Evolutionary conservation across 768 basidiomycete genomes (phyloP).

Genomic region (Russula olivacea): DNA sequence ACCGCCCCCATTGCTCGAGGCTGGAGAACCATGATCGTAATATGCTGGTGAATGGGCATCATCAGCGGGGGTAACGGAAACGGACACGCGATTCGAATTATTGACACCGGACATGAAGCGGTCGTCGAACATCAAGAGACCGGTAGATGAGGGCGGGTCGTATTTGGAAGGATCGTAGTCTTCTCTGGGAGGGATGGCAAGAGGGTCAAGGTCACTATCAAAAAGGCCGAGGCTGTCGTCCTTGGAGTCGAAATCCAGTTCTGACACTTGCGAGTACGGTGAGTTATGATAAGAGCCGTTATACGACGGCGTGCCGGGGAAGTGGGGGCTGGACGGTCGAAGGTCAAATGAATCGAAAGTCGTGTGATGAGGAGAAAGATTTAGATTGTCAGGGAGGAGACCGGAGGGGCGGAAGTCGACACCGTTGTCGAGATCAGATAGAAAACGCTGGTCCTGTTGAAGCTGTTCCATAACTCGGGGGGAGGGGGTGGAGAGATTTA

Average conservation of each 20-base stretch:
- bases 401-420: slow-evolving; percentile 12
- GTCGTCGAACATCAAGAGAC: slow-evolving; percentile 30
- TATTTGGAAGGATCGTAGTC: slow-evolving; percentile 74
- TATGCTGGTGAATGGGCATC: slow-evolving; percentile 37
- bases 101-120: slow-evolving; percentile 44
- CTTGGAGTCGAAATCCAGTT: slow-evolving; percentile 40
- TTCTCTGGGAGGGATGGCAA: slow-evolving; percentile 32
- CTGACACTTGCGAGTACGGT: slow-evolving; percentile 61
- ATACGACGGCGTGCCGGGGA: slow-evolving; percentile 50
- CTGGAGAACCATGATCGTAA: slow-evolving; percentile 60
- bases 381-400: slow-evolving; percentile 26
- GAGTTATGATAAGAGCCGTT: slow-evolving; percentile 67
- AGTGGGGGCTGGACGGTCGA: slow-evolving; percentile 35
- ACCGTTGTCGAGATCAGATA: slow-evolving; percentile 20
- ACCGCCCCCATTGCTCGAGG: slow-evolving; percentile 45
- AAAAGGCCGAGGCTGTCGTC: slow-evolving; percentile 44
- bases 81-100: slow-evolving; percentile 47
- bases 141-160: slow-evolving; percentile 44
- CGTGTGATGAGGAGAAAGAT: slow-evolving; percentile 34
- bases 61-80: slow-evolving; percentile 32
- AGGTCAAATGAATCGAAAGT: slow-evolving; percentile 32
- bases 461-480: slow-evolving; percentile 14
- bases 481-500: slow-evolving; percentile 6
- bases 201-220: slow-evolving; percentile 38
- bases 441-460: slow-evolving; percentile 20